Conservation (phyloP, 2,329 filamentous ascomycete species). For the Xylaria polymorpha region DNA sequence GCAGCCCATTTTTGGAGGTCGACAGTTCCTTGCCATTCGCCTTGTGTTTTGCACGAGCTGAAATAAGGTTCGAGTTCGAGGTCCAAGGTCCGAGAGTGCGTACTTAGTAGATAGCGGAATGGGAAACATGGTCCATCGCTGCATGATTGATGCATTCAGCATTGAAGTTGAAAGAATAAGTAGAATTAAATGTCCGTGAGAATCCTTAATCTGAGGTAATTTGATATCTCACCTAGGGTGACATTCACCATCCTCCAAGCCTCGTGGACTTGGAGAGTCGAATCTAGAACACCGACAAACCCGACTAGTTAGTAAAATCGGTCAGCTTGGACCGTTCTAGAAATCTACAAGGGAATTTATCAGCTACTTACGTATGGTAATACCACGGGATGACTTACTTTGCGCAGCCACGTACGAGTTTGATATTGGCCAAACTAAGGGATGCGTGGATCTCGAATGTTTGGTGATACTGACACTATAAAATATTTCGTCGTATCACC, state of each 20-base stretch:
- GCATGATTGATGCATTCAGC: neutral
- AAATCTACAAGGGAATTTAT: constrained; percentile 7
- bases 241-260: constrained; percentile 15
- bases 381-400: constrained; percentile 15
- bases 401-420: constrained; percentile 4
- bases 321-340: constrained; percentile 26
- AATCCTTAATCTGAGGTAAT: neutral
- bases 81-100: too few relatives aligned
- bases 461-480: neutral
- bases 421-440: neutral
- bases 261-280: constrained; percentile 2
- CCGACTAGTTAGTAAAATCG: constrained; percentile 4
- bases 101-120: neutral
- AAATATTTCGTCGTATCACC: neutral
- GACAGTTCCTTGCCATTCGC: neutral
- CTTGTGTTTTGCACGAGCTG: neutral
- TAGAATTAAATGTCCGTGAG: neutral
- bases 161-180: neutral
- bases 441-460: neutral
- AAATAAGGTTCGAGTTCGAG: constrained; percentile 5
- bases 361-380: neutral
- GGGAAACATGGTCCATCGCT: neutral
- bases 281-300: constrained; percentile 31
- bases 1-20: constrained; percentile 8
- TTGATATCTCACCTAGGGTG: constrained; percentile 11